Evolutionary conservation across 2,329 filamentous ascomycete genomes (phyloP), one percentile per base, ranked within the genome.

Genomic region (Raffaelea albimanens): DNA sequence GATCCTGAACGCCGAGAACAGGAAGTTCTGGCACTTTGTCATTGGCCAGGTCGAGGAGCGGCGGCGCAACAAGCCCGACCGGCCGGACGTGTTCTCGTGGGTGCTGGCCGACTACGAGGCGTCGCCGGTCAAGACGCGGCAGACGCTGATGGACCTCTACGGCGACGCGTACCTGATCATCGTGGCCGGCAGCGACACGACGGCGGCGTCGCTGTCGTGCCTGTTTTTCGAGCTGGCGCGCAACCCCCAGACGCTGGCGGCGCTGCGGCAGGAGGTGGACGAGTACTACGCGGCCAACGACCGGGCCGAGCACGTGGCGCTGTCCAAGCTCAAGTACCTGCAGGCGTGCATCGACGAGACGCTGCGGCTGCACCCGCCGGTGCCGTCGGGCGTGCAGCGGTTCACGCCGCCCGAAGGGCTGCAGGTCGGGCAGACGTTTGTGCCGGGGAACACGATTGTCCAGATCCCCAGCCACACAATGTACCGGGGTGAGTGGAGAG

Each of bases 341-440:
- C 58, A 64, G 41, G 67, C 62, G 3, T 56, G 58, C 33, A 64
- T 72, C 41, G 60, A 71, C 41, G 69, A 72, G 50, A 20, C 45
- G 2, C 46, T 55, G 18, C 51, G 53, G 11, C 23, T 52, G 14
- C 47, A 47, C 4, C 48, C 67, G 2, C 54, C 67, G 1, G 61
- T 68, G 0, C 61, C 63, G 0, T 58, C 58, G 2, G 65, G 63
- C 2, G 29, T 63, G 5, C 59, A 61, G 40, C 55, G 68, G 2
- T 50, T 62, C 25, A 67, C 67, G 3, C 66, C 67, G 0, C 58
- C 61, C 0, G 58, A 66, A 38, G 69, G 69, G 2, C 47, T 65
- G 20, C 50, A 52, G 4, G 56, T 70, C 5, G 63, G 56, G 1
- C 57, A 60, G 0, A 52, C 43, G 0, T 62, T 58, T 31, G 60